Percentiles rank a stretch among this genome's conserved stretches.
These are phyloP conservation scores for Neopestalotiopsis clavispora DNA, from an alignment of 2,329 filamentous ascomycete genomes.

Conservation along the genomic window DNA sequence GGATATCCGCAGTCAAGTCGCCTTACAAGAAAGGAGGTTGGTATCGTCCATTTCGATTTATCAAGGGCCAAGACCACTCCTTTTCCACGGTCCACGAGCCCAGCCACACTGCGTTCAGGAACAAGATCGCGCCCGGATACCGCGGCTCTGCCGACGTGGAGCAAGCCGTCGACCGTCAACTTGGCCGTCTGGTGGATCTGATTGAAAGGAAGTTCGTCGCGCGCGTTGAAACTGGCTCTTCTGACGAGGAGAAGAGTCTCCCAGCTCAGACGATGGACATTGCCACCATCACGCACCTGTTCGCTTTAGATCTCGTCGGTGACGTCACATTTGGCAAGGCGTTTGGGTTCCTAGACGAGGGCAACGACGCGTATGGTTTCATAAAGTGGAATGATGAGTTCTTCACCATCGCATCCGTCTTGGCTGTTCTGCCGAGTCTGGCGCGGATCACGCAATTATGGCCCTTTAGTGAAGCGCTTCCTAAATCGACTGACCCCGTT, in stretches of 20 bases:
- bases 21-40: constrained; percentile 20
- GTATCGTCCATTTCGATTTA: constrained; percentile 21
- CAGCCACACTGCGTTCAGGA: not conserved
- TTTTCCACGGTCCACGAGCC: not conserved
- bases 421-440: not conserved
- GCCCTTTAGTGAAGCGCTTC: not conserved
- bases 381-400: constrained; percentile 6
- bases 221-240: not conserved
- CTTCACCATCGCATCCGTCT: not conserved
- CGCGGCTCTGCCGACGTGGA: not conserved
- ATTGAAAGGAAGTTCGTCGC: not conserved
- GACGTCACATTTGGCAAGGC: not conserved
- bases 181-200: not conserved
- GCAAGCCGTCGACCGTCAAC: not conserved
- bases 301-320: not conserved
- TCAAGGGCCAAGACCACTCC: constrained; percentile 17
- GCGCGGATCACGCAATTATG: not conserved
- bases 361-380: not conserved
- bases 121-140: not conserved
- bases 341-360: not conserved
- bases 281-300: not conserved
- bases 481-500: not conserved
- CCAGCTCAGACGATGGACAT: not conserved
- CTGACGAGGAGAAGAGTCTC: not conserved
- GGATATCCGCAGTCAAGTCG: constrained; percentile 17